phyloP scores from a whole-genome alignment of 441 rosid species.

The Adansonia gregorii region DNA sequence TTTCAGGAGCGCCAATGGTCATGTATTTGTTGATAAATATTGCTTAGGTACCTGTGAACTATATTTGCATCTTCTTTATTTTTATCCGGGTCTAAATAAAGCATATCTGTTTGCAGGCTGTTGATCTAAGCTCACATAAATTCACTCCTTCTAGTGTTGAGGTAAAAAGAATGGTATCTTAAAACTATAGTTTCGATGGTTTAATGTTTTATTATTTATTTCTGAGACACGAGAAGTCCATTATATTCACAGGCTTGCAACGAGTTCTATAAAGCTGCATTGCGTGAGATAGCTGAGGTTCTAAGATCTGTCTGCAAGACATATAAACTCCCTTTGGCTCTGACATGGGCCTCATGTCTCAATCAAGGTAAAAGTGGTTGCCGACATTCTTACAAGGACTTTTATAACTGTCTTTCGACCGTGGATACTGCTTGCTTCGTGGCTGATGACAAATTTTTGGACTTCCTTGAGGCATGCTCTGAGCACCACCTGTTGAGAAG shows the following conservation, averaged over 20 bases:
- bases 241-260: slow-evolving; percentile 56
- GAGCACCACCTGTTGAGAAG: slow-evolving; percentile 71
- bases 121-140: slow-evolving; percentile 70
- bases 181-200: not conserved
- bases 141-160: slow-evolving; percentile 51
- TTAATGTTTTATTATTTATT: slow-evolving; percentile 20
- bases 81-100: slow-evolving; percentile 36
- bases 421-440: slow-evolving; percentile 76
- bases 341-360: slow-evolving; percentile 79
- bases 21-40: slow-evolving; percentile 9
- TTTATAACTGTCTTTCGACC: slow-evolving; percentile 63
- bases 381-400: slow-evolving; percentile 67
- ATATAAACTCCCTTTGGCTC: slow-evolving; percentile 70
- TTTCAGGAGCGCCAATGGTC: slow-evolving; percentile 46
- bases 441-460: slow-evolving; percentile 43
- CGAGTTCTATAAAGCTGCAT: slow-evolving; percentile 55
- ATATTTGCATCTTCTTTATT: slow-evolving; percentile 19
- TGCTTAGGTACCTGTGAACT: not conserved
- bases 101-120: slow-evolving; percentile 61
- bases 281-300: slow-evolving; percentile 65
- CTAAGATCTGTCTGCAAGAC: slow-evolving; percentile 62
- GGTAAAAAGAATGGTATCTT: slow-evolving; percentile 44
- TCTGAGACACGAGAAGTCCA: slow-evolving; percentile 32
- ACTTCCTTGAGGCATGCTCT: slow-evolving; percentile 76
- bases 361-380: slow-evolving; percentile 70